Evolutionary conservation across 257 asterid genomes (phyloP), one percentile per base, ranked within the genome.

Genomic region (Lycium barbarum): DNA sequence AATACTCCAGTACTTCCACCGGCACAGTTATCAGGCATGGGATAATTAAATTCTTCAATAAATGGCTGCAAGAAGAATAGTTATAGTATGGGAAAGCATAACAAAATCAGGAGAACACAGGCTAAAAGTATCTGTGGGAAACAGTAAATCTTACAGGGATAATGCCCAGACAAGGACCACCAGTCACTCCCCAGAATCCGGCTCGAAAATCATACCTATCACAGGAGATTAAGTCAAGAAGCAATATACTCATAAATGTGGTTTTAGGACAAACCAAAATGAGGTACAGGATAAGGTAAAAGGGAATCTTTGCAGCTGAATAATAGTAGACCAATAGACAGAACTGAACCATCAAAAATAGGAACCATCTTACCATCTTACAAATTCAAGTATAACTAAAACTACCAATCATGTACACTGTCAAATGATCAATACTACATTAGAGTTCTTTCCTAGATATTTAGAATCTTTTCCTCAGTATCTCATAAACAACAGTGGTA

Each of bases 151-250:
- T 91, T 95, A 96, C 99, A 17, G 99, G 98, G 83, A 96, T 79
- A 80, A 96, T 92, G 90, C 99, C 99, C 43, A 93, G 95, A 85
- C 98, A 95, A 84, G 98, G 97, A 82, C 97, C 95, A 83, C 98
- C 98, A 4, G 91, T 83, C 20, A 88, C 95, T 84, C 99, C 99
- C 99, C 99, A 96, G 88, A 96, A 96, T 86, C 99, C 99, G 82
- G 97, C 99, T 83, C 98, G 93, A 65, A 88, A 92, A 74, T 96
- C 99, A 26, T 96, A 96, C 99, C 99, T 96, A 85, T 87, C 59
- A 45, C 35, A 88, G 70, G 80, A 72, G 63, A 55, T 26, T 70
- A 74, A 74, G 45, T 61, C 61, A 9, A 20, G 22, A 80, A 81
- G 73, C 74, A 70, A 83, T 53, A 14, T 53, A 78, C 49, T 53